A percentile compares a stretch with the other conserved stretches of the same genome.
These are phyloP conservation scores for Mycena chlorophos DNA, from an alignment of 768 basidiomycete genomes.

Conservation along the genomic window DNA sequence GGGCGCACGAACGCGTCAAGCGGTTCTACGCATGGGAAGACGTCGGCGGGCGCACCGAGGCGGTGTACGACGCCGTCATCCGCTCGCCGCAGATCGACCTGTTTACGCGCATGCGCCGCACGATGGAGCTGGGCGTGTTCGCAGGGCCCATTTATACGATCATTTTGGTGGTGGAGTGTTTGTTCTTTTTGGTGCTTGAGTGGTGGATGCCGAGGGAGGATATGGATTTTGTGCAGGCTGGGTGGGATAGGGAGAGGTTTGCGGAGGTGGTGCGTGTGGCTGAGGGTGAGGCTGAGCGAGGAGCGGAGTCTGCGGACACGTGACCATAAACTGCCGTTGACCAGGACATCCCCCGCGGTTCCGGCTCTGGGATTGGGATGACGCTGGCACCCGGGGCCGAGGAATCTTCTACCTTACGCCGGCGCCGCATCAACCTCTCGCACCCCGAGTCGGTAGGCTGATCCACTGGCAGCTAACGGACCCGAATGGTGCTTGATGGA, in stretches of 20 bases:
- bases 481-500: too few relatives aligned
- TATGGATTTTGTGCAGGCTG: constrained; percentile 69
- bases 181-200: constrained; percentile 85
- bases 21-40: constrained; percentile 87
- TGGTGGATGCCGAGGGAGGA: constrained; percentile 78
- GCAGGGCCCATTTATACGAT: constrained; percentile 86
- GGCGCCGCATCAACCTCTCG: too few relatives aligned
- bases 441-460: too few relatives aligned
- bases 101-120: constrained; percentile 76
- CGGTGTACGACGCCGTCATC: constrained; percentile 75
- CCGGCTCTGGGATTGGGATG: too few relatives aligned
- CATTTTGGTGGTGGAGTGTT: constrained; percentile 85
- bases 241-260: constrained; percentile 57
- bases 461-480: too few relatives aligned
- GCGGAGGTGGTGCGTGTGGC: constrained; percentile 38
- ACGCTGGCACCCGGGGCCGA: too few relatives aligned
- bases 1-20: constrained; percentile 75
- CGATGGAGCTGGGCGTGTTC: constrained; percentile 73
- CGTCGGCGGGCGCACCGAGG: constrained; percentile 78
- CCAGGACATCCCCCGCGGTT: too few relatives aligned
- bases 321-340: too few relatives aligned
- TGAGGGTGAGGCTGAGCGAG: too few relatives aligned
- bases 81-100: constrained; percentile 62
- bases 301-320: too few relatives aligned
- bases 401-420: too few relatives aligned